phyloP scores from a whole-genome alignment of 2,329 filamentous ascomycete species.

The Aureobasidium sp. region DNA sequence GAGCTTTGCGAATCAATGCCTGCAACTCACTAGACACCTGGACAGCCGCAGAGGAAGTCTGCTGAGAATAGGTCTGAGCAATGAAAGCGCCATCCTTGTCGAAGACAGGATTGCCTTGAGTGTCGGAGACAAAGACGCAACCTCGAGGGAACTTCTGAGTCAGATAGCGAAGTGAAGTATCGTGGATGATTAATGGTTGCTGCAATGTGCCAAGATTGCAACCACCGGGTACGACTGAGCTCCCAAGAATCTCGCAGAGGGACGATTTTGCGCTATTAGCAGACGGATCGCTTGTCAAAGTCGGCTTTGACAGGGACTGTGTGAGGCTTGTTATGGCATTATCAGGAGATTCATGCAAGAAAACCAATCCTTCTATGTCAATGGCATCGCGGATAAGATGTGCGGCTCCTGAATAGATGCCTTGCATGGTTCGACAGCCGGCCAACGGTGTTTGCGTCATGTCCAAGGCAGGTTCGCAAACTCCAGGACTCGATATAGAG shows the following conservation, averaged over 20 bases:
- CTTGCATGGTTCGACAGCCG: constrained; percentile 24
- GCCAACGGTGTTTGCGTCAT: not conserved
- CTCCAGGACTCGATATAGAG: not conserved
- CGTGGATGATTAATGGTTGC: not conserved
- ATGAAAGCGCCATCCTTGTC: not conserved
- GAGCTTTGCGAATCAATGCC: not conserved
- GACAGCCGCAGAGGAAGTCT: not conserved
- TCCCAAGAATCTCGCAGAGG: not conserved
- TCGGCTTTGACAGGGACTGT: not conserved
- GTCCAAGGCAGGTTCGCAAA: not conserved
- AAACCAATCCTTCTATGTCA: constrained; percentile 37
- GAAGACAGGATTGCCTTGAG: not conserved
- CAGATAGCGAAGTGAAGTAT: not conserved
- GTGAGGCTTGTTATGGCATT: not conserved
- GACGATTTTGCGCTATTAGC: not conserved
- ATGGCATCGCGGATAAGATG: constrained; percentile 40
- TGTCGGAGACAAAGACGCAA: constrained; percentile 1
- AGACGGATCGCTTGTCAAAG: not conserved
- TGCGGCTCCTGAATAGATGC: constrained; percentile 39
- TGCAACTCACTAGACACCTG: not conserved
- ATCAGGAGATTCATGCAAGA: constrained; percentile 24
- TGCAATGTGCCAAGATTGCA: not conserved
- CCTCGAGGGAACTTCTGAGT: not conserved
- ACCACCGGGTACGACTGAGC: not conserved
- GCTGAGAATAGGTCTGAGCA: not conserved